phyloP scores from a whole-genome alignment of 202 grass and related monocot species.

The Zizania palustris region DNA sequence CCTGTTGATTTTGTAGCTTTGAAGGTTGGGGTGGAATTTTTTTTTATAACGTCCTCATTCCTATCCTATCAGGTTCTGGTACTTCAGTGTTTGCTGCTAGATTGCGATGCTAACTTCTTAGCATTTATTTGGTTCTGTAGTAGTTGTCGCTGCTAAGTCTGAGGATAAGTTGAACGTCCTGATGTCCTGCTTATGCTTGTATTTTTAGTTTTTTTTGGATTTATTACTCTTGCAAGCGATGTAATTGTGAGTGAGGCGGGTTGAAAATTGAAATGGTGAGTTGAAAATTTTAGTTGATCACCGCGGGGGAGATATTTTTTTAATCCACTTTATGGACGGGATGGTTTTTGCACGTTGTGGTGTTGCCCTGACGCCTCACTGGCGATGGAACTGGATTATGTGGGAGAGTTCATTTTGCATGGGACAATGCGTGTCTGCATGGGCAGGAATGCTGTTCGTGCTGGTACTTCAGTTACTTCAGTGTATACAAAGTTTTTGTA shows the following conservation, averaged over 20 bases:
- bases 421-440: neutral
- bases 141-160: constrained; percentile 42
- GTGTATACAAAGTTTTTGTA: neutral
- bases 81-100: constrained; percentile 21
- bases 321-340: neutral
- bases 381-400: neutral
- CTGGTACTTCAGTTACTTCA: constrained; percentile 13
- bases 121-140: constrained; percentile 33
- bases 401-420: neutral
- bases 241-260: constrained; percentile 5
- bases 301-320: neutral
- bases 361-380: neutral
- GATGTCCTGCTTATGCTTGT: constrained; percentile 10
- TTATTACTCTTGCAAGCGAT: neutral
- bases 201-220: constrained; percentile 31
- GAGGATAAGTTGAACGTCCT: constrained; percentile 10
- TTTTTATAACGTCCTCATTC: neutral
- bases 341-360: constrained; percentile 10
- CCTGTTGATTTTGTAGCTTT: constrained; percentile 36
- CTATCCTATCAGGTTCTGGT: constrained; percentile 10
- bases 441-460: neutral
- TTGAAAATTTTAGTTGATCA: constrained; percentile 15
- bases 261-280: neutral
- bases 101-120: constrained; percentile 11
- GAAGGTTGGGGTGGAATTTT: constrained; percentile 32